Conservation (phyloP, 805 yeast species). For the Isabelozyma rhagii region DNA sequence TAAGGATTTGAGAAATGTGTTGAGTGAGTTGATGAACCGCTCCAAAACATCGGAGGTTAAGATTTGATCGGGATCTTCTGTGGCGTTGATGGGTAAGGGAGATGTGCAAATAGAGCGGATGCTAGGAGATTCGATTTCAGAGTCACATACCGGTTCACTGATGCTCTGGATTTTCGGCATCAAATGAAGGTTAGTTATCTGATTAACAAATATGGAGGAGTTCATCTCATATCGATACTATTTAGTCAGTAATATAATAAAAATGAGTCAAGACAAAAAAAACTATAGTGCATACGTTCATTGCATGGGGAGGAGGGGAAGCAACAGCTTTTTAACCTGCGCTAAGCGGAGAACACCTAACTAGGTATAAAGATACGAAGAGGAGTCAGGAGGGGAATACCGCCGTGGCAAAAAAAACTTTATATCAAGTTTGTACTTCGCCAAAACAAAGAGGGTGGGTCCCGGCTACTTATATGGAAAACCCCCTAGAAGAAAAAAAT, state of each 20-base stretch:
- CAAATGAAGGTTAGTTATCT: neutral
- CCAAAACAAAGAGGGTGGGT: too few species aligned
- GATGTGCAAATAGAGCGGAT: neutral
- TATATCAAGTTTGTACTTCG: too few species aligned
- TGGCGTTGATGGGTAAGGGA: neutral
- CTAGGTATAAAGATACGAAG: neutral
- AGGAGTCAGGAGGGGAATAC: neutral
- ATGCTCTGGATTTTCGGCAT: neutral
- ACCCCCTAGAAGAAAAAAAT: too few species aligned
- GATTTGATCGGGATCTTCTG: slow-evolving; percentile 1
- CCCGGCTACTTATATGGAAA: neutral
- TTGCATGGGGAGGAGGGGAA: neutral
- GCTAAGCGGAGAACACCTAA: neutral
- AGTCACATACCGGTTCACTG: neutral
- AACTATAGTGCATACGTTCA: too few species aligned
- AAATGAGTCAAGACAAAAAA: too few species aligned
- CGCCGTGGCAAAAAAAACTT: too few species aligned
- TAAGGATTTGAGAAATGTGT: neutral
- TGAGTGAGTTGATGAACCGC: neutral
- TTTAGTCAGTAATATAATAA: neutral
- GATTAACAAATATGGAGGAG: neutral
- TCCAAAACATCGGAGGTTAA: neutral
- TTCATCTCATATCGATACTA: neutral
- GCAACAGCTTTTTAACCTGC: neutral
- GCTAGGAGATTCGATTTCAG: neutral